Conservation (phyloP, 108 stramenopile genomes). For the Epipyxis sp. region DNA sequence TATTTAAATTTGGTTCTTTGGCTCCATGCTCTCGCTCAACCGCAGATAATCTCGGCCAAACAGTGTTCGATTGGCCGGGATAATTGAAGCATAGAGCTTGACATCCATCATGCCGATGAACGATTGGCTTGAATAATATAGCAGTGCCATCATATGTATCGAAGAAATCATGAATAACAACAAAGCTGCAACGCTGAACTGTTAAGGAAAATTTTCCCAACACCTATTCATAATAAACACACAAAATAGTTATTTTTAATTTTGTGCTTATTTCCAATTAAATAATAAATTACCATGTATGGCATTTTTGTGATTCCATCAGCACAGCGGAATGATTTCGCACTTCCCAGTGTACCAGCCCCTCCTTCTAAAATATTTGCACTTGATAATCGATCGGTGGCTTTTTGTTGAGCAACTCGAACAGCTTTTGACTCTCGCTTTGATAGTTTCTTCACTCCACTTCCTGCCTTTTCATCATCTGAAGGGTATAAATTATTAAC, state of each 20-base stretch:
- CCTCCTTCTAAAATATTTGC: background rate
- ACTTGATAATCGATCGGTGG: constrained; percentile 21
- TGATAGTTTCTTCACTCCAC: background rate
- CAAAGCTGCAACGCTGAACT: constrained; percentile 24
- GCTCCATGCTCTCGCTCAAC: constrained; percentile 23
- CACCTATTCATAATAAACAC: too few species aligned
- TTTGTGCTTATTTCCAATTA: too few species aligned
- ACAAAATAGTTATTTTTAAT: too few species aligned
- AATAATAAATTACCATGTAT: constrained; percentile 41
- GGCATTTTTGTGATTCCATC: constrained; percentile 39
- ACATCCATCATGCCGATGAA: constrained; percentile 47
- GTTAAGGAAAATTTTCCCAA: constrained; percentile 37
- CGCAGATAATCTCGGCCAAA: constrained; percentile 41
- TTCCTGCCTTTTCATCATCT: background rate
- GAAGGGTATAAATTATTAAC: background rate
- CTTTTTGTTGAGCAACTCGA: background rate
- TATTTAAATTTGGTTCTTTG: constrained; percentile 35
- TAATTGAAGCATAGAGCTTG: constrained; percentile 59
- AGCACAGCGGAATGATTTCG: constrained; percentile 30
- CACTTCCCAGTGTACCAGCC: background rate
- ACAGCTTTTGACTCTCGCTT: constrained; percentile 2
- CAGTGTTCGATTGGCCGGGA: constrained; percentile 57
- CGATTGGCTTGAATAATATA: constrained; percentile 50
- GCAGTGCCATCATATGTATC: constrained; percentile 56
- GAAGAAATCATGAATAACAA: constrained; percentile 60